These are phyloP conservation scores for Hortiboletus campestris DNA, from an alignment of 768 basidiomycete genomes.

Conservation along the genomic window DNA sequence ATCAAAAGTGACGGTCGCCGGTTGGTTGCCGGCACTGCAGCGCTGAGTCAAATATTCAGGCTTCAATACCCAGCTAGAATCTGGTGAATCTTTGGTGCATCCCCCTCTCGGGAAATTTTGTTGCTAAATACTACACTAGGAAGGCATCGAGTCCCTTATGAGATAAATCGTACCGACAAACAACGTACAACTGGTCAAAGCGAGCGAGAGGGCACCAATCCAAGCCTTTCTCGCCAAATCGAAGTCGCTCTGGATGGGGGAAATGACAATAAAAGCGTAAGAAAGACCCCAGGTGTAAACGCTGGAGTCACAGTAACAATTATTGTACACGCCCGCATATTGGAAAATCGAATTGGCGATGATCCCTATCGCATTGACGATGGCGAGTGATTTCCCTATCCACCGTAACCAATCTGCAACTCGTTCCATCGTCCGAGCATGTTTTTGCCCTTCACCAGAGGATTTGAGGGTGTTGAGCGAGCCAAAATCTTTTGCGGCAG, in stretches of 20 bases:
- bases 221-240: slow-evolving; percentile 31
- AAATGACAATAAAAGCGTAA: slow-evolving; percentile 33
- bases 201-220: slow-evolving; percentile 37
- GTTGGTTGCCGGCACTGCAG: no score
- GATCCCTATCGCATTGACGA: slow-evolving; percentile 27
- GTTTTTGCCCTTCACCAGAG: not conserved
- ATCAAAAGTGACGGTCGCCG: no score
- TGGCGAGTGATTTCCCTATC: slow-evolving; percentile 28
- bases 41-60: no score
- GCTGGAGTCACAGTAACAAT: slow-evolving; percentile 33
- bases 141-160: slow-evolving; percentile 21
- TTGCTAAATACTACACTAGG: not conserved
- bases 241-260: slow-evolving; percentile 15
- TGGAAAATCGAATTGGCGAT: slow-evolving; percentile 31
- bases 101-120: no score
- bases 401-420: slow-evolving; percentile 24
- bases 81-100: no score
- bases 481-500: not conserved
- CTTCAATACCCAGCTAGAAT: no score
- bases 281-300: slow-evolving; percentile 13
- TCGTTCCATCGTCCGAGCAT: not conserved
- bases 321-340: slow-evolving; percentile 25
- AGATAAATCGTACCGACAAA: slow-evolving; percentile 33
- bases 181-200: slow-evolving; percentile 18
- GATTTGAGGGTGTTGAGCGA: not conserved